These are phyloP conservation scores for Aurantiochytrium sp. DNA, from an alignment of 108 stramenopile species.

Conservation along the genomic window DNA sequence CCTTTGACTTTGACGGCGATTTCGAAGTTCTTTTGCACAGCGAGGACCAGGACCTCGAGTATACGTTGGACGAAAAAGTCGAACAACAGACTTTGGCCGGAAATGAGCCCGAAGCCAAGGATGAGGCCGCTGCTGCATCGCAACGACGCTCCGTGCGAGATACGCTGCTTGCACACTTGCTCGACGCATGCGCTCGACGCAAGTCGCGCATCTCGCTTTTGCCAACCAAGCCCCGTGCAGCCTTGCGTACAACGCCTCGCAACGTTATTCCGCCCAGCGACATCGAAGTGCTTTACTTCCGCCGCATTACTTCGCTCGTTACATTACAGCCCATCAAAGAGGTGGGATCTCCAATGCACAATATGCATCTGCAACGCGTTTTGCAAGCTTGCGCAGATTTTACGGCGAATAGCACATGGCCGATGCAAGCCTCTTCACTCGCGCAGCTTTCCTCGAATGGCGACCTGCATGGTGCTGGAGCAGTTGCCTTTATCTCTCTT, in stretches of 20 bases:
- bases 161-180: background rate
- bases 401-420: background rate
- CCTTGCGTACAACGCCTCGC: background rate
- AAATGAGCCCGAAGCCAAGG: too few relatives aligned
- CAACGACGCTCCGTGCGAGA: background rate
- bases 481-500: background rate
- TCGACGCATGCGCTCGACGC: background rate
- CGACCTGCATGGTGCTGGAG: background rate
- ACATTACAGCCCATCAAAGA: background rate
- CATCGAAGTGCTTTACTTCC: background rate
- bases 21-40: background rate
- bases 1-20: background rate
- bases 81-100: too few relatives aligned
- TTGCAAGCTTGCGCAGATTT: background rate
- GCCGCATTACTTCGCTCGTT: background rate
- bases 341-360: background rate
- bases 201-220: background rate
- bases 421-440: background rate
- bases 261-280: background rate
- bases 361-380: background rate
- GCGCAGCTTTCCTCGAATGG: background rate
- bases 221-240: background rate
- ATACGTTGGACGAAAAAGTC: background rate
- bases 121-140: background rate
- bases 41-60: background rate